These are phyloP conservation scores for Juncus inflexus DNA, from an alignment of 176 grass and related monocot genomes.

Conservation along the genomic window DNA sequence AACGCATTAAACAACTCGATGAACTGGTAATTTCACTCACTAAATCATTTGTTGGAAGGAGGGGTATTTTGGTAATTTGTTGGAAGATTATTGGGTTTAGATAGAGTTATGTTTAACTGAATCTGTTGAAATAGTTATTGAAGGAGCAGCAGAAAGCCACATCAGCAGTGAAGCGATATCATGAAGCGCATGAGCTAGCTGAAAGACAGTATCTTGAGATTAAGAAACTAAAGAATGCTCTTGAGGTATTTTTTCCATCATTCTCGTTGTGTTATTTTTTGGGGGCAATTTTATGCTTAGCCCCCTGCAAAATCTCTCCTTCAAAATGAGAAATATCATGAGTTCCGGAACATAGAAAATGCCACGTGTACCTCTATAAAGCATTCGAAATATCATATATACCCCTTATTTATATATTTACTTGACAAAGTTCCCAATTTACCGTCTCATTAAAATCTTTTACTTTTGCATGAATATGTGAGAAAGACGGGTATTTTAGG, in stretches of 20 bases:
- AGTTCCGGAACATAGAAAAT: too few species aligned
- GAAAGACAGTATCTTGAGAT: constrained; percentile 55
- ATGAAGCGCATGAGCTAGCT: constrained; percentile 62
- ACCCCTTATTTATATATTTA: too few species aligned
- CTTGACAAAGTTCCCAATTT: too few species aligned
- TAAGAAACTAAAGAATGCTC: constrained; percentile 54
- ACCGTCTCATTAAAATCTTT: too few species aligned
- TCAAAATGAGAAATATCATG: neutral
- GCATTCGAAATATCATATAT: too few species aligned
- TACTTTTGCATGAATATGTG: too few species aligned
- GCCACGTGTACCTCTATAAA: too few species aligned
- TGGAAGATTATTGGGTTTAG: neutral
- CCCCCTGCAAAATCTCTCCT: too few species aligned
- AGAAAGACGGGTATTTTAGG: too few species aligned
- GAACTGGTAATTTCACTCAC: constrained; percentile 47
- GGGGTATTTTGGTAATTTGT: neutral
- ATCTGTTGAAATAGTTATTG: constrained; percentile 36
- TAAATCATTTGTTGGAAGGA: neutral
- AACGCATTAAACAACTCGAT: constrained; percentile 86
- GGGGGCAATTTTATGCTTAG: too few species aligned
- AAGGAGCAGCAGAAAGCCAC: constrained; percentile 58
- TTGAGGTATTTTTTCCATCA: constrained; percentile 48
- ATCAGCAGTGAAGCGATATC: constrained; percentile 42
- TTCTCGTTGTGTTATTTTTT: constrained; percentile 20
- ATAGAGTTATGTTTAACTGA: neutral